A percentile compares a stretch with the other conserved stretches of the same genome.
These are phyloP conservation scores for Ananas comosus DNA, from an alignment of 176 grass and related monocot genomes.

Conservation along the genomic window DNA sequence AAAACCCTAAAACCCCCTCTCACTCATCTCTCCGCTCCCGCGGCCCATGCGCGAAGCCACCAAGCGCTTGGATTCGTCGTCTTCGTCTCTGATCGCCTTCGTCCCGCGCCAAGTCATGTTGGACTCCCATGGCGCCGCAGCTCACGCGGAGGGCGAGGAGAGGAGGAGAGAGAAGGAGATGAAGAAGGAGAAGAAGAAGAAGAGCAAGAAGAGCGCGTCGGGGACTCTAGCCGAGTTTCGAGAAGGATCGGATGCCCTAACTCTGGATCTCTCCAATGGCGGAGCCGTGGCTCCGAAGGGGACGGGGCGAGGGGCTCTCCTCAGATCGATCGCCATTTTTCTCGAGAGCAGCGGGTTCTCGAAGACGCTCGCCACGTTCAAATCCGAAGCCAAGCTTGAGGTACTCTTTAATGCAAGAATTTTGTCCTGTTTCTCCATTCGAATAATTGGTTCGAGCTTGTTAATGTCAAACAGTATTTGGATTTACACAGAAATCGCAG, in stretches of 20 bases:
- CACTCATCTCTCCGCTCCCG: no score
- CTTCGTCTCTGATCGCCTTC: slow-evolving; percentile 44
- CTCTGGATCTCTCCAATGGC: not conserved
- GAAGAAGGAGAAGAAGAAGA: slow-evolving; percentile 42
- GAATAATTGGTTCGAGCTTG: not conserved
- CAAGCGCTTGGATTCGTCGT: not conserved
- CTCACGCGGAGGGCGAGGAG: slow-evolving; percentile 32
- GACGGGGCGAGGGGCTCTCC: slow-evolving; percentile 19
- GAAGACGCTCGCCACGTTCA: slow-evolving; percentile 46
- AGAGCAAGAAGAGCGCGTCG: slow-evolving; percentile 15
- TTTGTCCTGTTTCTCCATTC: not conserved
- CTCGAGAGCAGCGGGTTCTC: slow-evolving; percentile 51
- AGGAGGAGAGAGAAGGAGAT: not conserved
- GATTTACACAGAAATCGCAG: no score
- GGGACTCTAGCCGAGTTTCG: not conserved
- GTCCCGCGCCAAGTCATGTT: slow-evolving; percentile 54
- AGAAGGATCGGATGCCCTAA: not conserved
- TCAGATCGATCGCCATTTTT: slow-evolving; percentile 65
- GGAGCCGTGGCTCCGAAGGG: slow-evolving; percentile 2
- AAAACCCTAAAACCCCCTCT: not conserved
- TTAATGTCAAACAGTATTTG: no score
- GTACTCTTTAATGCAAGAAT: slow-evolving; percentile 4
- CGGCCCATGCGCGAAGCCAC: not conserved
- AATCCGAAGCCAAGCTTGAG: slow-evolving; percentile 59
- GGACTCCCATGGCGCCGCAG: slow-evolving; percentile 20